These are phyloP conservation scores for Acanthamoeba castellanii DNA, from an alignment of 208 protist species.

Conservation along the genomic window DNA sequence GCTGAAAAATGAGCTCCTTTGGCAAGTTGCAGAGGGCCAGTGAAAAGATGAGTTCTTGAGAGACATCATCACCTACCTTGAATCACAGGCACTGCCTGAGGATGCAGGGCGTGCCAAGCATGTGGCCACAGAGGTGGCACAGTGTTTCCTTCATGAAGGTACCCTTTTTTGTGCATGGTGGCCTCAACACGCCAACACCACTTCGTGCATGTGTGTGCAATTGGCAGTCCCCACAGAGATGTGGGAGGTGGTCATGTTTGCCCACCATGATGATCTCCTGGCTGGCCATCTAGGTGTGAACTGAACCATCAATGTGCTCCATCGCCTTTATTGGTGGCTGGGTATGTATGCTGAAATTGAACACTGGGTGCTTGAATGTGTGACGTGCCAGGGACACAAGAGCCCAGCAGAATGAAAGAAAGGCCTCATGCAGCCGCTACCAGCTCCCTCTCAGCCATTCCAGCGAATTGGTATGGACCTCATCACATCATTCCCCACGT, in stretches of 20 bases:
- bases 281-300: constrained; percentile 9
- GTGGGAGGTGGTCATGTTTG: background rate
- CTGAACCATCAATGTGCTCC: background rate
- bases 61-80: background rate
- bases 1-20: background rate
- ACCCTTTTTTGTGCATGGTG: background rate
- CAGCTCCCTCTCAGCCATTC: background rate
- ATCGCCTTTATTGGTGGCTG: constrained; percentile 46
- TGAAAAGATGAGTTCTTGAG: background rate
- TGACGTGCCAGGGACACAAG: background rate
- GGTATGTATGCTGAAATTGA: background rate
- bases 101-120: background rate
- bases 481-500: background rate
- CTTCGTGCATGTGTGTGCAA: background rate
- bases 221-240: background rate
- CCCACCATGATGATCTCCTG: constrained; percentile 18
- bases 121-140: background rate
- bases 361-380: background rate
- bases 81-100: background rate
- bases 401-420: background rate
- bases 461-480: constrained; percentile 63
- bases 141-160: background rate
- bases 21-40: background rate
- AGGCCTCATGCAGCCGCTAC: constrained; percentile 27
- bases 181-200: background rate